phyloP scores from a whole-genome alignment of 148 eudicot genomes.

The Vaccinium macrocarpon region DNA sequence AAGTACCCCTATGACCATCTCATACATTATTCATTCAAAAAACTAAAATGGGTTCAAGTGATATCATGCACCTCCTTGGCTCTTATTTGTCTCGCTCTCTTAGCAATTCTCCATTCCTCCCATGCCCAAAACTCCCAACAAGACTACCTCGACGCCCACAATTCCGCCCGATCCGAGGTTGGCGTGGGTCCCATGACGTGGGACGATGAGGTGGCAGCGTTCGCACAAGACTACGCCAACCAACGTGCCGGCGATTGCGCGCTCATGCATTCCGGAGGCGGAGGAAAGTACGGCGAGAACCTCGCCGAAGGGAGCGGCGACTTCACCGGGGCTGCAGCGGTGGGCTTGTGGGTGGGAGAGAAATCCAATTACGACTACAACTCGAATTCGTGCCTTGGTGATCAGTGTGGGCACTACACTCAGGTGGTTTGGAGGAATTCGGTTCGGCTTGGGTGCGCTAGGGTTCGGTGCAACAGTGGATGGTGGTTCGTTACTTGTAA shows the following conservation, averaged over 20 bases:
- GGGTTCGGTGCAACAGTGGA: slow-evolving; percentile 14
- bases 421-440: slow-evolving; percentile 28
- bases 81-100: not conserved
- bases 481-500: slow-evolving; percentile 20
- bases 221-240: slow-evolving; percentile 22
- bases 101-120: not conserved
- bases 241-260: slow-evolving; percentile 7
- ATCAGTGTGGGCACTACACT: slow-evolving; percentile 22
- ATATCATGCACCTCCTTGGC: not conserved
- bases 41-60: not conserved
- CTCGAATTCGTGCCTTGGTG: slow-evolving; percentile 15
- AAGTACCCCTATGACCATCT: not conserved
- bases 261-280: slow-evolving; percentile 7
- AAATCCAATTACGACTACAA: slow-evolving; percentile 8
- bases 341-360: slow-evolving; percentile 27
- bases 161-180: not conserved
- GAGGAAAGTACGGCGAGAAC: slow-evolving; percentile 33
- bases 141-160: not conserved
- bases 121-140: not conserved
- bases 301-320: slow-evolving; percentile 23
- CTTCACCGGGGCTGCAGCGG: slow-evolving; percentile 18
- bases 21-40: too few relatives aligned
- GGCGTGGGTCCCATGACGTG: slow-evolving; percentile 17
- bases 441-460: slow-evolving; percentile 21
- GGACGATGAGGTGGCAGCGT: slow-evolving; percentile 21